Percentiles rank a stretch among this genome's conserved stretches.
Evolutionary conservation across 495 filamentous ascomycete species (phyloP).

Genomic region (Neurospora hispaniola): DNA sequence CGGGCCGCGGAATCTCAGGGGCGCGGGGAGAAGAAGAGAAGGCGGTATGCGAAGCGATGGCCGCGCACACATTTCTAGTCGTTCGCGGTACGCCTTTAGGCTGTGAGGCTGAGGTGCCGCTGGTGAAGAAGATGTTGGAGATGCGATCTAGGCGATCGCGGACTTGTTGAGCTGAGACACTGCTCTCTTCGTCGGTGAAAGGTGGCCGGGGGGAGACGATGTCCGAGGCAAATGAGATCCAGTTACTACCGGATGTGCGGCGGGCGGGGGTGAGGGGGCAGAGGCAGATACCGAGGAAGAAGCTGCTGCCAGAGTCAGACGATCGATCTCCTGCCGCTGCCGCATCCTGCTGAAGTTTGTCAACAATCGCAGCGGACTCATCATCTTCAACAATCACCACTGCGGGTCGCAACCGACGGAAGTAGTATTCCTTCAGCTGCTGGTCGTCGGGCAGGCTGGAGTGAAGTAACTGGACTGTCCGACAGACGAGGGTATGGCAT

Average conservation of each 20-base stretch:
- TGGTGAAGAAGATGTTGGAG: neutral
- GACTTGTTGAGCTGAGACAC: neutral
- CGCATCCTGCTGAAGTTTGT: neutral
- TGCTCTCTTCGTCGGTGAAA: neutral
- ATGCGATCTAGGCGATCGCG: neutral
- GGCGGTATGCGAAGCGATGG: neutral
- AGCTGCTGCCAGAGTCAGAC: neutral
- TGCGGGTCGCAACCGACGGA: neutral
- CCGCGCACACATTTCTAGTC: neutral
- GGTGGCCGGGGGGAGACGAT: neutral
- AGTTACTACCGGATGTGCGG: neutral
- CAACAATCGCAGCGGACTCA: neutral
- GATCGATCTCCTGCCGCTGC: neutral
- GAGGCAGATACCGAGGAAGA: neutral
- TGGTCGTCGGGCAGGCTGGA: neutral
- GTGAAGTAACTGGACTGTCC: neutral
- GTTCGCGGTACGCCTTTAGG: neutral
- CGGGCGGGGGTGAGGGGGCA: neutral
- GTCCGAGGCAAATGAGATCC: neutral
- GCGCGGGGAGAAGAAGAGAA: neutral
- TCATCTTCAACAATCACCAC: neutral
- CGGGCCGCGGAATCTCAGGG: neutral
- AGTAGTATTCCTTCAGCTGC: neutral
- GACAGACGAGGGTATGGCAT: neutral
- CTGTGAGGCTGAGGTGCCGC: neutral